These are phyloP conservation scores for Xerocomellus dryophilus DNA, from an alignment of 768 basidiomycete species.

Conservation along the genomic window DNA sequence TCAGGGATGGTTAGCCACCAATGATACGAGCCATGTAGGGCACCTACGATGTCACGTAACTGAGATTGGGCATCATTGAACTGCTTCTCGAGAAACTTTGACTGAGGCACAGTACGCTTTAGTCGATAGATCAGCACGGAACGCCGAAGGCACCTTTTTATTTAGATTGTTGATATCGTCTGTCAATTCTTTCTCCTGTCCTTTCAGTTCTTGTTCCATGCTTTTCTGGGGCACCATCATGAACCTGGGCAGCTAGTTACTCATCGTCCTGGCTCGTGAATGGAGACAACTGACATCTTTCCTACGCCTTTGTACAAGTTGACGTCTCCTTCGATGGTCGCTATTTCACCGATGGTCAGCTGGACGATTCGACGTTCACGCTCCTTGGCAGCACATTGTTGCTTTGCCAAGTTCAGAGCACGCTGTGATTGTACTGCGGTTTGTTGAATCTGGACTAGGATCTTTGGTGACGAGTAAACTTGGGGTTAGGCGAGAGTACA, in stretches of 20 bases:
- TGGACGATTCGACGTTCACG: conserved; percentile 87
- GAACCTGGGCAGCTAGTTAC: conserved; percentile 57
- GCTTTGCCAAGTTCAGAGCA: conserved; percentile 64
- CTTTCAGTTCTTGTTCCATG: conserved; percentile 76
- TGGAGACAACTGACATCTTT: conserved; percentile 64
- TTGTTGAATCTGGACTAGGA: conserved; percentile 88
- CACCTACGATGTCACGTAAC: conserved; percentile 76
- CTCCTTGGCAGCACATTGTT: conserved; percentile 79
- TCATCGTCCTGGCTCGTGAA: background rate
- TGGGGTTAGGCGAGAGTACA: background rate
- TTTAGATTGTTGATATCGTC: conserved; percentile 80
- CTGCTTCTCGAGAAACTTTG: conserved; percentile 92
- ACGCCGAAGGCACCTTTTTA: conserved; percentile 67
- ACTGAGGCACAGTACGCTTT: conserved; percentile 39
- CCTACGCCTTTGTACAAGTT: conserved; percentile 94
- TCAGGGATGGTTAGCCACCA: conserved; percentile 4
- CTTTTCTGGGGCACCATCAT: conserved; percentile 75
- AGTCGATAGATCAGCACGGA: background rate
- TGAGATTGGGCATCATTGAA: conserved; percentile 87
- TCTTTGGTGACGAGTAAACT: conserved; percentile 47
- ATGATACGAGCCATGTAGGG: background rate
- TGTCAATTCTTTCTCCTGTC: conserved; percentile 75
- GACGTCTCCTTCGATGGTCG: conserved; percentile 62
- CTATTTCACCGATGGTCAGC: conserved; percentile 83
- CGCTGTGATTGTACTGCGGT: conserved; percentile 85